These are phyloP conservation scores for Asterella californica DNA, from an alignment of 225 moss, liverwort and hornwort species.

Conservation along the genomic window DNA sequence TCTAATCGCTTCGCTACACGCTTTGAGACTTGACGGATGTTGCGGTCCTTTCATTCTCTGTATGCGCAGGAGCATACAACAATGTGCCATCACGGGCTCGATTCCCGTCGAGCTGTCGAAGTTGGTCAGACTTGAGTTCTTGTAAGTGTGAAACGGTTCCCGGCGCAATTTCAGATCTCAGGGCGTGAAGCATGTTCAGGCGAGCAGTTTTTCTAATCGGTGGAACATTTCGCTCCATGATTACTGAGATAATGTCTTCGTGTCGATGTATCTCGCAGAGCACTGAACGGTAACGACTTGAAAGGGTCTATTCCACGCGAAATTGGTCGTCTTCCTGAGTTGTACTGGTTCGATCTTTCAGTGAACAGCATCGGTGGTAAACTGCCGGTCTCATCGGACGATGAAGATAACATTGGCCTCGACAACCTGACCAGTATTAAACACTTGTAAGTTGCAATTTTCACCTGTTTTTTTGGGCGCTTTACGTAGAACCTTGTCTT, in stretches of 20 bases:
- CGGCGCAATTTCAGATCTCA: background rate
- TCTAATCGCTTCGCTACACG: background rate
- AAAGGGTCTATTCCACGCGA: slow-evolving; percentile 8
- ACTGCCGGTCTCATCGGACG: slow-evolving; percentile 24
- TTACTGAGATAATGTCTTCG: background rate
- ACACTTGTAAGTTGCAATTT: slow-evolving; percentile 36
- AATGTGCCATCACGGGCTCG: slow-evolving; percentile 6
- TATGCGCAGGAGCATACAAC: slow-evolving; percentile 21
- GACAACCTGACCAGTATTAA: slow-evolving; percentile 12
- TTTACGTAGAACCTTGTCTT: too few species aligned
- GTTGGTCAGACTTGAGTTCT: slow-evolving; percentile 12
- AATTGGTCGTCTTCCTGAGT: slow-evolving; percentile 18
- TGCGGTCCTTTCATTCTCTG: background rate
- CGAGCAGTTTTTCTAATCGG: background rate
- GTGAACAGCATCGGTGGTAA: slow-evolving; percentile 4
- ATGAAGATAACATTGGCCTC: slow-evolving; percentile 14
- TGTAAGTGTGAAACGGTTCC: slow-evolving; percentile 20
- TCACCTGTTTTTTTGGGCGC: background rate
- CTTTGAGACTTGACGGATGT: background rate
- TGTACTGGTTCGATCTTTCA: slow-evolving; percentile 38
- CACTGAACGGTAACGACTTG: slow-evolving; percentile 18
- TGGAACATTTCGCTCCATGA: background rate
- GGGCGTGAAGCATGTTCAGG: background rate
- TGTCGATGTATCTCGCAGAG: slow-evolving; percentile 18
- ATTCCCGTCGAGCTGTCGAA: slow-evolving; percentile 22